Conservation (phyloP, 1,139 yeast genomes). For the Geotrichum candidum region DNA sequence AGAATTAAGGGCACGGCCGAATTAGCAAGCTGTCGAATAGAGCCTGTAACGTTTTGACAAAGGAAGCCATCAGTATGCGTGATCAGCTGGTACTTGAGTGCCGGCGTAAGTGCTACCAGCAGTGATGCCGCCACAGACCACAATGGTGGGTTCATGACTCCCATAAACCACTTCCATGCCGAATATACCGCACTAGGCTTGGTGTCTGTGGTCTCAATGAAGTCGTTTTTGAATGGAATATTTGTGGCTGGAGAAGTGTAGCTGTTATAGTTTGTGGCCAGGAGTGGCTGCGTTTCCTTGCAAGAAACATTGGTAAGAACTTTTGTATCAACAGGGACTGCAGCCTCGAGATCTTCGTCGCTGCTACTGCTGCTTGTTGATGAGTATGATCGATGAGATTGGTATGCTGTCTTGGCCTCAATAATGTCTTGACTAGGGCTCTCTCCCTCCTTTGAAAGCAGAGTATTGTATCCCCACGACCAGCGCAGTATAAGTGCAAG, state of each 20-base stretch:
- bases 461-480: slow-evolving; percentile 78
- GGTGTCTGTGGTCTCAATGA: neutral
- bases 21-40: slow-evolving; percentile 71
- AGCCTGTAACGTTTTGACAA: slow-evolving; percentile 66
- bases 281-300: neutral
- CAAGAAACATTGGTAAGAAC: neutral
- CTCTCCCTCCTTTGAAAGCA: slow-evolving; percentile 44
- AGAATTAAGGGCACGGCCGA: slow-evolving; percentile 80
- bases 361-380: slow-evolving; percentile 1
- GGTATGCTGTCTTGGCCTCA: slow-evolving; percentile 2
- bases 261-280: neutral
- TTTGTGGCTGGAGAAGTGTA: neutral
- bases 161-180: slow-evolving; percentile 28
- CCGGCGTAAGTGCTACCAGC: slow-evolving; percentile 73
- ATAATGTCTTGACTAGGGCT: slow-evolving; percentile 10
- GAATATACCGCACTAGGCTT: neutral
- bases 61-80: slow-evolving; percentile 52
- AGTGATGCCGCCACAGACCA: slow-evolving; percentile 85
- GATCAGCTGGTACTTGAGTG: slow-evolving; percentile 59
- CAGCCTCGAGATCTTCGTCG: slow-evolving; percentile 1
- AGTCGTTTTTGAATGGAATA: neutral
- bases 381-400: neutral
- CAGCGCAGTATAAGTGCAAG: slow-evolving; percentile 76
- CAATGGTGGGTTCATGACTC: slow-evolving; percentile 86
- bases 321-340: neutral